Conservation (phyloP, 805 yeast species). For the Myxozyma kluyveri region DNA sequence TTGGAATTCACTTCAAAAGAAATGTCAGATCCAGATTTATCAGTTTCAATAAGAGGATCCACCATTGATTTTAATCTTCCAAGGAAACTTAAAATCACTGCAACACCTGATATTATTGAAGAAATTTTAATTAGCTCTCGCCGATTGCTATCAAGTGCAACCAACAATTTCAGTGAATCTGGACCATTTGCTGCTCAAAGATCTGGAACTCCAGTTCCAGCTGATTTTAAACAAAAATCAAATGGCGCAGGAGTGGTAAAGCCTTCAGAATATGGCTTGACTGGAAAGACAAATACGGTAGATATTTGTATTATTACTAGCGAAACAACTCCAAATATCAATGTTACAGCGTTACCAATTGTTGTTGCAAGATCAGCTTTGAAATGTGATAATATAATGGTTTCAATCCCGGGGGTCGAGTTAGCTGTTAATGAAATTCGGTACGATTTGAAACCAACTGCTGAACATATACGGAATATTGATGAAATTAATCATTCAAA, state of each 20-base stretch:
- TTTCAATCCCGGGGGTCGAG: constrained; percentile 9
- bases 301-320: not conserved
- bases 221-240: too few relatives aligned
- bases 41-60: not conserved
- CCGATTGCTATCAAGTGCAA: too few relatives aligned
- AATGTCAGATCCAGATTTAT: constrained; percentile 11
- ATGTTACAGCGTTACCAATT: constrained; percentile 3
- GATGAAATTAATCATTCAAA: not conserved
- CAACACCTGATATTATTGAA: constrained; percentile 9
- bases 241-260: too few relatives aligned
- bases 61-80: constrained; percentile 6
- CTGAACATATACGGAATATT: constrained; percentile 2
- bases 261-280: too few relatives aligned
- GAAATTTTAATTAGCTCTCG: constrained; percentile 1
- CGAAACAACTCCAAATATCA: not conserved
- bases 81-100: constrained; percentile 6
- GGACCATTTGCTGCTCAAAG: too few relatives aligned
- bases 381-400: constrained; percentile 3
- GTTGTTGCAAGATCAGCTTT: not conserved
- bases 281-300: constrained; percentile 4
- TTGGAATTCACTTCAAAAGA: constrained; percentile 6
- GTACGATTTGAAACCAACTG: constrained; percentile 1
- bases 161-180: too few relatives aligned
- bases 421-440: not conserved
- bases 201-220: not conserved